Percentiles rank a stretch among this genome's conserved stretches.
Conservation (phyloP, 2,329 filamentous ascomycete species). For the Tolypocladium capitatum region DNA sequence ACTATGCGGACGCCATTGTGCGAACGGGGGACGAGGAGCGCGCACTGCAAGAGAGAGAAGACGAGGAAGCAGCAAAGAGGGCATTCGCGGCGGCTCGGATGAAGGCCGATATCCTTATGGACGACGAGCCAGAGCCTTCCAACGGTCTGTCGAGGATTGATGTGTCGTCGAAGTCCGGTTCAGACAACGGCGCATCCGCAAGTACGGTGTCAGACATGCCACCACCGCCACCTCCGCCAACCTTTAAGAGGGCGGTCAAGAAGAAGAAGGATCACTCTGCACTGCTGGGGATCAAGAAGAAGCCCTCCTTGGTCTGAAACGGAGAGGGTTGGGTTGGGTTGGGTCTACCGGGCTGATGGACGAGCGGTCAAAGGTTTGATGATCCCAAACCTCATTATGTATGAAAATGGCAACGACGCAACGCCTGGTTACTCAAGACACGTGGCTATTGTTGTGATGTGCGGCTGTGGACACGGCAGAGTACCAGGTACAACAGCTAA, state of each 20-base stretch:
- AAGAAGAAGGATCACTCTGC: slow-evolving; percentile 74
- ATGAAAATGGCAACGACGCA: background rate
- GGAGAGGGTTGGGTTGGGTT: background rate
- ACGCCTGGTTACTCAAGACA: background rate
- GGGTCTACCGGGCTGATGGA: background rate
- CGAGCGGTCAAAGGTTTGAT: background rate
- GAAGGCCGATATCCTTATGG: slow-evolving; percentile 30
- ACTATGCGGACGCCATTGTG: slow-evolving; percentile 42
- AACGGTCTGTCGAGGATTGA: background rate
- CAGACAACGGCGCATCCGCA: background rate
- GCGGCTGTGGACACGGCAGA: background rate
- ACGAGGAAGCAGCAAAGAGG: slow-evolving; percentile 64
- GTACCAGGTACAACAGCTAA: background rate
- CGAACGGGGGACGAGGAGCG: slow-evolving; percentile 44
- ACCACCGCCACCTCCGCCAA: slow-evolving; percentile 27
- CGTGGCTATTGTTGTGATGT: background rate
- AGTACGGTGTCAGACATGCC: slow-evolving; percentile 9
- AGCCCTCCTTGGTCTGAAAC: slow-evolving; percentile 41
- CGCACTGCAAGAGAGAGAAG: slow-evolving; percentile 61
- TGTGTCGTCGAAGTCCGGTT: background rate
- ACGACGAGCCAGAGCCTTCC: slow-evolving; percentile 10
- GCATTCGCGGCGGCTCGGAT: slow-evolving; percentile 59
- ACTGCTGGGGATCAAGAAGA: slow-evolving; percentile 78
- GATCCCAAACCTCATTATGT: background rate
- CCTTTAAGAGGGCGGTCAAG: slow-evolving; percentile 66